phyloP scores from a whole-genome alignment of 495 filamentous ascomycete species.

The Achaetomiella virescens region DNA sequence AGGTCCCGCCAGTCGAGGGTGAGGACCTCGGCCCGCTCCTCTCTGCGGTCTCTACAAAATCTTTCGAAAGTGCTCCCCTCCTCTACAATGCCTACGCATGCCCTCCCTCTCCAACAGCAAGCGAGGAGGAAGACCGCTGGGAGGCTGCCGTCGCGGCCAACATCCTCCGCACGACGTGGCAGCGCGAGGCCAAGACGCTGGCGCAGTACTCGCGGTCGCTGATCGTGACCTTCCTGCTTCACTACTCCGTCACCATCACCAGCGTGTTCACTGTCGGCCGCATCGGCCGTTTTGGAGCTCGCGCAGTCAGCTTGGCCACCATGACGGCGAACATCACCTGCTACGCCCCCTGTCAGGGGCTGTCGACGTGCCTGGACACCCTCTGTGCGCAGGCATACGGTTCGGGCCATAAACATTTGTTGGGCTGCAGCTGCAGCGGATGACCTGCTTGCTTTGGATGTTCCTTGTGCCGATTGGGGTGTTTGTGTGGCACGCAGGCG shows the following conservation, averaged over 20 bases:
- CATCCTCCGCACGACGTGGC: slow-evolving; percentile 77
- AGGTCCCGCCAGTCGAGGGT: slow-evolving; percentile 23
- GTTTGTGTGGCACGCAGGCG: slow-evolving; percentile 52
- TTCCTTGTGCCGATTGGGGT: slow-evolving; percentile 56
- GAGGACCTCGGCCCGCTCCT: slow-evolving; percentile 34
- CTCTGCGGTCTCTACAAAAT: slow-evolving; percentile 30
- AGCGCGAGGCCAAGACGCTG: slow-evolving; percentile 67
- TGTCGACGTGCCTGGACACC: slow-evolving; percentile 66
- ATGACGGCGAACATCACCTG: slow-evolving; percentile 75
- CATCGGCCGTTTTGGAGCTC: slow-evolving; percentile 57
- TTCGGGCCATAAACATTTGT: slow-evolving; percentile 63
- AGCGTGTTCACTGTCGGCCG: slow-evolving; percentile 63
- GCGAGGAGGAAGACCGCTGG: slow-evolving; percentile 41
- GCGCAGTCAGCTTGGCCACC: slow-evolving; percentile 56
- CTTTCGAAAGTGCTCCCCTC: slow-evolving; percentile 15
- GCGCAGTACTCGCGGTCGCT: slow-evolving; percentile 52
- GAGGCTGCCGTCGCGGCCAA: slow-evolving; percentile 71
- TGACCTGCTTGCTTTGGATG: slow-evolving; percentile 58
- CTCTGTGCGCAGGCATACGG: slow-evolving; percentile 73
- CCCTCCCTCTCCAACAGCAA: slow-evolving; percentile 44
- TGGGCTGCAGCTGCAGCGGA: slow-evolving; percentile 66
- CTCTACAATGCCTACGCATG: slow-evolving; percentile 19
- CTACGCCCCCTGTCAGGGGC: slow-evolving; percentile 64
- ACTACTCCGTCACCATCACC: slow-evolving; percentile 68
- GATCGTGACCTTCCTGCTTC: slow-evolving; percentile 63